A percentile compares a stretch with the other conserved stretches of the same genome.
Conservation (phyloP, 768 basidiomycete genomes). For the Agrocybe pediades region DNA sequence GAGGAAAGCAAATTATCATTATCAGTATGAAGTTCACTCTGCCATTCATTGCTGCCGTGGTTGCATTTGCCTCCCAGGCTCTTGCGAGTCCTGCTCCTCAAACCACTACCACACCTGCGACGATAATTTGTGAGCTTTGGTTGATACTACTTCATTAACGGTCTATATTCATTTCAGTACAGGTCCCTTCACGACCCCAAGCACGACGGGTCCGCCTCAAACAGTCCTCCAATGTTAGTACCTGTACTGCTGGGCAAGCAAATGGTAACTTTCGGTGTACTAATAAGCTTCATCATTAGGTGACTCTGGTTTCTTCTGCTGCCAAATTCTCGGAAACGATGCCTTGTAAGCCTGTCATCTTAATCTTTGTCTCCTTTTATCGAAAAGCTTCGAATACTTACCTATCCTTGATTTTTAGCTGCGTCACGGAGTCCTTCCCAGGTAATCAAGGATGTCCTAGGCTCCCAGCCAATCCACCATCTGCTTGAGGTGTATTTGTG, state of each 20-base stretch:
- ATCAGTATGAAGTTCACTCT: constrained; percentile 6
- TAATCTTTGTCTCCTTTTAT: no score
- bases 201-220: background rate
- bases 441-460: background rate
- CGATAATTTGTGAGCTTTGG: background rate
- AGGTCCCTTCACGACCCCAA: background rate
- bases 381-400: no score
- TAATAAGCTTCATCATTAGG: background rate
- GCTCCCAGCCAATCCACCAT: background rate
- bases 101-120: background rate
- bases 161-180: background rate
- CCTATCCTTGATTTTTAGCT: background rate
- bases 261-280: background rate
- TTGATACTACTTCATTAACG: background rate
- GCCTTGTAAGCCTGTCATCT: background rate
- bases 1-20: background rate
- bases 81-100: constrained; percentile 8
- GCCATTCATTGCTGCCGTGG: background rate
- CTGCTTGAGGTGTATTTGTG: no score
- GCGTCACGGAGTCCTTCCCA: background rate
- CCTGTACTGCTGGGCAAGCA: no score
- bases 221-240: background rate
- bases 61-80: background rate
- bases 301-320: background rate
- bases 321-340: background rate